A percentile compares a stretch with the other conserved stretches of the same genome.
phyloP scores from a whole-genome alignment of 768 basidiomycete genomes.

The Leccinum imitatum region DNA sequence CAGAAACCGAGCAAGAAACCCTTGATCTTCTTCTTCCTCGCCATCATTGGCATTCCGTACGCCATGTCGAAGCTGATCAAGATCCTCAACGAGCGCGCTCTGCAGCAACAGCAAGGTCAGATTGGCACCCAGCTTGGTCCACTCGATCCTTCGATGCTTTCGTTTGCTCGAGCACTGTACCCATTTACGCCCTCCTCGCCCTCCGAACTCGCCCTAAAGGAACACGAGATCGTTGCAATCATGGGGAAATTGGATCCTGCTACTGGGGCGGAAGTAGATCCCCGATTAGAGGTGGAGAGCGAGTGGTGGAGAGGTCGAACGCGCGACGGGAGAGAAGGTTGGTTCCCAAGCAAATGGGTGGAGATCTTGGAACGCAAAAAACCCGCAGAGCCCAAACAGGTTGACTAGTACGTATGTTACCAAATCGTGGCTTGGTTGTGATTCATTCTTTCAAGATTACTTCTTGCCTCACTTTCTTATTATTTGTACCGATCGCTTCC shows the following conservation, averaged over 20 bases:
- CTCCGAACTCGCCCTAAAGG: slow-evolving; percentile 76
- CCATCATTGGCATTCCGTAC: slow-evolving; percentile 90
- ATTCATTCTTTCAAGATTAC: background rate
- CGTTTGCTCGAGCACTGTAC: slow-evolving; percentile 82
- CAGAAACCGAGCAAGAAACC: slow-evolving; percentile 86
- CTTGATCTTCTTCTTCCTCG: slow-evolving; percentile 88
- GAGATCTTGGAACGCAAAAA: slow-evolving; percentile 59
- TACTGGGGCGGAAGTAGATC: slow-evolving; percentile 68
- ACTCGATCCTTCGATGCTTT: slow-evolving; percentile 75
- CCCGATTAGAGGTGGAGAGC: slow-evolving; percentile 53
- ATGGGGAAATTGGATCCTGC: slow-evolving; percentile 74
- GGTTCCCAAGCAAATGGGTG: slow-evolving; percentile 93
- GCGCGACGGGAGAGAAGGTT: slow-evolving; percentile 87
- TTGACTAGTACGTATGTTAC: slow-evolving; percentile 29
- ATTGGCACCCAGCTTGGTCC: slow-evolving; percentile 42
- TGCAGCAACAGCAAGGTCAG: slow-evolving; percentile 43
- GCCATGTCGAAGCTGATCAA: slow-evolving; percentile 89
- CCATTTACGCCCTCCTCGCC: slow-evolving; percentile 73
- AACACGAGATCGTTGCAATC: slow-evolving; percentile 93
- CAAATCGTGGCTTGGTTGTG: background rate
- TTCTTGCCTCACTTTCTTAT: background rate
- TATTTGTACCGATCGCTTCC: background rate
- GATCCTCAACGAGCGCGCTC: slow-evolving; percentile 65
- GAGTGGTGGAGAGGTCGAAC: slow-evolving; percentile 98
- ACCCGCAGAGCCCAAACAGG: slow-evolving; percentile 38